Percentiles rank a stretch among this genome's conserved stretches.
phyloP scores from a whole-genome alignment of 2,329 filamentous ascomycete genomes.

The Fusarium abutilonis region DNA sequence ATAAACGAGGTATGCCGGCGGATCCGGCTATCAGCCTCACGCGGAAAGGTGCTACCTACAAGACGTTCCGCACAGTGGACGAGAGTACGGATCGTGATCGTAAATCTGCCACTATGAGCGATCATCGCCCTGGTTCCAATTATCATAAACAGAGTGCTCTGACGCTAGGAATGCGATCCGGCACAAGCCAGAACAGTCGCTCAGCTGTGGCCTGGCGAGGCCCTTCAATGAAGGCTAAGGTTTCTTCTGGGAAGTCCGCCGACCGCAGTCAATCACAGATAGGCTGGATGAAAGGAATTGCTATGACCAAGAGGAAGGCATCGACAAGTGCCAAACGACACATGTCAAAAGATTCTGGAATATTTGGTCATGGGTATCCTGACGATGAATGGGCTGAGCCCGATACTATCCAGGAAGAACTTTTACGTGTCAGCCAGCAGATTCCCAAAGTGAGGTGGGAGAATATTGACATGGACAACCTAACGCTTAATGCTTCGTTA shows the following conservation, averaged over 20 bases:
- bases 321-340: constrained; percentile 56
- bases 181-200: constrained; percentile 44
- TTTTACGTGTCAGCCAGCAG: constrained; percentile 68
- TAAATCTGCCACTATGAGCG: constrained; percentile 69
- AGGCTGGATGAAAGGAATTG: constrained; percentile 76
- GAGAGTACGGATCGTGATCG: constrained; percentile 66
- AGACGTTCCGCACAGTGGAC: constrained; percentile 81
- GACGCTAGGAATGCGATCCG: constrained; percentile 56
- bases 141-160: constrained; percentile 57
- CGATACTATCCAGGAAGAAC: constrained; percentile 71
- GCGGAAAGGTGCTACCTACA: constrained; percentile 84
- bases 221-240: constrained; percentile 68
- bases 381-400: constrained; percentile 69
- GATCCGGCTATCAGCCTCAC: constrained; percentile 76
- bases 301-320: constrained; percentile 66
- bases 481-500: constrained; percentile 68
- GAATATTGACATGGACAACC: constrained; percentile 69
- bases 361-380: constrained; percentile 62
- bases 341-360: constrained; percentile 62
- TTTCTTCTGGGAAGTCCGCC: constrained; percentile 52
- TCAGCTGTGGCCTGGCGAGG: constrained; percentile 60
- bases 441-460: constrained; percentile 73
- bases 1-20: constrained; percentile 73
- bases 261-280: constrained; percentile 67
- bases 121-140: constrained; percentile 60